These are phyloP conservation scores for Mortierella sp. DNA, from an alignment of 371 early-diverging fungal species.

Conservation along the genomic window DNA sequence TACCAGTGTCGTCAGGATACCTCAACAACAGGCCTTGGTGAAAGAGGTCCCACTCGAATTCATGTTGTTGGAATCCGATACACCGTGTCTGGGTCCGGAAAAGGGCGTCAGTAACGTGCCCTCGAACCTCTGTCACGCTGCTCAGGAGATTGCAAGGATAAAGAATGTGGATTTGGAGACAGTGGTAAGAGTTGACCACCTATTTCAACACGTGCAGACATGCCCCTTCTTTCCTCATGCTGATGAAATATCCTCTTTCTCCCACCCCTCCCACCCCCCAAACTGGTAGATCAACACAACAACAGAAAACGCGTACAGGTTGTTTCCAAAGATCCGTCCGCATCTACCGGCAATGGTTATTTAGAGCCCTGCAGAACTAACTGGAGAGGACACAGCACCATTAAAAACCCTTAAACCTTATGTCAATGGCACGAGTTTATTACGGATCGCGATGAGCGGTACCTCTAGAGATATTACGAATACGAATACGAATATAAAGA, in stretches of 20 bases:
- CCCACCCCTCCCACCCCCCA: too few relatives aligned
- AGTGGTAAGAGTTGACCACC: too few relatives aligned
- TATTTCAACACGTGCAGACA: too few relatives aligned
- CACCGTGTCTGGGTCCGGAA: conserved; percentile 73
- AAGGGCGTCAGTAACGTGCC: conserved; percentile 70
- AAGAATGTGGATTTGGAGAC: conserved; percentile 64
- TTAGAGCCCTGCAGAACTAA: too few relatives aligned
- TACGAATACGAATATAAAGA: too few relatives aligned
- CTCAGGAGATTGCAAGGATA: conserved; percentile 64
- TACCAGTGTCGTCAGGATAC: conserved; percentile 62
- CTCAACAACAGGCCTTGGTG: conserved; percentile 62
- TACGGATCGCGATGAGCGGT: too few relatives aligned
- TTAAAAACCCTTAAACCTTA: too few relatives aligned
- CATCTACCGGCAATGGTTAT: conserved; percentile 48
- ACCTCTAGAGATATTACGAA: too few relatives aligned
- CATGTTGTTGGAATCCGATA: conserved; percentile 76
- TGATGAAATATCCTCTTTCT: too few relatives aligned
- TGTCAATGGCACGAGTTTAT: too few relatives aligned
- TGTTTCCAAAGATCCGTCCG: conserved; percentile 56
- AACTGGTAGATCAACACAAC: conserved; percentile 54
- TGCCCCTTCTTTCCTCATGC: too few relatives aligned
- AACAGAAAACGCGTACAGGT: conserved; percentile 58
- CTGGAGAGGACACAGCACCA: too few relatives aligned
- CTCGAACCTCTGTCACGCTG: conserved; percentile 59
- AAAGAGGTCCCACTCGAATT: conserved; percentile 60